Percentiles rank a stretch among this genome's conserved stretches.
These are phyloP conservation scores for Paraphaeosphaeria minitans DNA, from an alignment of 2,329 filamentous ascomycete species.

Conservation along the genomic window DNA sequence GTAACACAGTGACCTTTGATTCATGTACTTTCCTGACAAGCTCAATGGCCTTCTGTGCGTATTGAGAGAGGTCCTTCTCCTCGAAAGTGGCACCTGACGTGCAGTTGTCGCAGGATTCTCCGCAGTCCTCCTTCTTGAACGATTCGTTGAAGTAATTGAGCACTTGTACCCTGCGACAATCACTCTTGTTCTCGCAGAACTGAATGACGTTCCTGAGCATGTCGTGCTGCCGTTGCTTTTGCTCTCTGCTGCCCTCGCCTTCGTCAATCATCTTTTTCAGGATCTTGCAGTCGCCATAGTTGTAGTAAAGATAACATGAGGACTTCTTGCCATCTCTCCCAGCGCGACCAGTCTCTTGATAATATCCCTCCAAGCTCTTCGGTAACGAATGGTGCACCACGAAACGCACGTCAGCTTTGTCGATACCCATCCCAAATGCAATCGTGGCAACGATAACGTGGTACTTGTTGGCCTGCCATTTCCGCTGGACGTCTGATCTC, in stretches of 20 bases:
- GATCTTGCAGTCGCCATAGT: constrained; percentile 74
- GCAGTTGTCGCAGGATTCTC: constrained; percentile 87
- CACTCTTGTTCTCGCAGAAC: constrained; percentile 86
- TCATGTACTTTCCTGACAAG: constrained; percentile 66
- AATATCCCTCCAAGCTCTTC: constrained; percentile 96
- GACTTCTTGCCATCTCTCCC: constrained; percentile 88
- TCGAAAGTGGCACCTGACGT: constrained; percentile 73
- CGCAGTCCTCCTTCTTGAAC: constrained; percentile 74
- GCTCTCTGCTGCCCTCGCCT: constrained; percentile 74
- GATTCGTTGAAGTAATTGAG: constrained; percentile 92
- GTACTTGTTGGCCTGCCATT: constrained; percentile 79
- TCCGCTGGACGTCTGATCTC: constrained; percentile 72
- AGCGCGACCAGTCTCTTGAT: constrained; percentile 95
- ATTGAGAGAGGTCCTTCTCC: constrained; percentile 74
- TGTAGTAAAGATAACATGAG: constrained; percentile 88
- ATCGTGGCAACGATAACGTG: constrained; percentile 98
- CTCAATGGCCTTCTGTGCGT: constrained; percentile 72
- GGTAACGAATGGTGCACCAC: constrained; percentile 93
- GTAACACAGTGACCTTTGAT: constrained; percentile 66
- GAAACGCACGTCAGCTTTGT: constrained; percentile 95
- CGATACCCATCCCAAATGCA: constrained; percentile 99
- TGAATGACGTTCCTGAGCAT: constrained; percentile 87
- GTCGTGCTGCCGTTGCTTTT: constrained; percentile 80
- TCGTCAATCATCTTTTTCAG: constrained; percentile 82
- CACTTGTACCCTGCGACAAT: constrained; percentile 87